Evolutionary conservation across 192 early-diverging fungal genomes (phyloP).

Genomic region (Podila clonocystis): DNA sequence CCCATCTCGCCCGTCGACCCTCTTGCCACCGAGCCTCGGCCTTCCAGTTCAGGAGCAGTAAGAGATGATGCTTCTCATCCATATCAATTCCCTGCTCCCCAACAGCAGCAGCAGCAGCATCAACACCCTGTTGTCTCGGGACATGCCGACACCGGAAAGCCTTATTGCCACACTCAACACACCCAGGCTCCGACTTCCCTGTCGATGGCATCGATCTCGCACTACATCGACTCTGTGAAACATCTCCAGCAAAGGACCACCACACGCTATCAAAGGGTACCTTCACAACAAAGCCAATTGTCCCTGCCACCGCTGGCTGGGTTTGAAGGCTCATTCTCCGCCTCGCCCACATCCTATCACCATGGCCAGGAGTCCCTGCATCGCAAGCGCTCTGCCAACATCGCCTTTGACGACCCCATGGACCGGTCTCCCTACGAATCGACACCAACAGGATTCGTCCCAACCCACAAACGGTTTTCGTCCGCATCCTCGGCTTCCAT

Average conservation of each 20-base stretch:
- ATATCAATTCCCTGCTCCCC: neutral
- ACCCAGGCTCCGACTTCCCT: conserved; percentile 5
- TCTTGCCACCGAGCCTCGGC: neutral
- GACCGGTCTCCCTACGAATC: conserved; percentile 11
- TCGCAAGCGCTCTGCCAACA: conserved; percentile 43
- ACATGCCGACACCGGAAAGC: neutral
- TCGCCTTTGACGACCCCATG: conserved; percentile 36
- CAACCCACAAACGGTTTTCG: conserved; percentile 39
- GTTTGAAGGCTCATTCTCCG: conserved; percentile 1
- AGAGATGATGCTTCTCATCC: neutral
- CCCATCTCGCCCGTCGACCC: conserved; percentile 36
- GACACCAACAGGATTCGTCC: conserved; percentile 7
- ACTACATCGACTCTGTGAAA: conserved; percentile 43
- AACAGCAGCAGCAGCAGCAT: neutral
- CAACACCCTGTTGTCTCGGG: neutral
- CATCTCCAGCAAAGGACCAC: conserved; percentile 20
- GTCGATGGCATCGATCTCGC: conserved; percentile 35
- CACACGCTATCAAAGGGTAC: neutral
- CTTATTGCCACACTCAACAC: neutral
- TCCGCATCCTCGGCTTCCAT: conserved; percentile 29
- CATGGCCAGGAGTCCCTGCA: conserved; percentile 16
- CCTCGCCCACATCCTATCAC: conserved; percentile 6
- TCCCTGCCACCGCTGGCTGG: neutral
- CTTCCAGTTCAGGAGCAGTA: neutral
- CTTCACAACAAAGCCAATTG: neutral